A percentile compares a stretch with the other conserved stretches of the same genome.
Evolutionary conservation across 441 rosid species (phyloP).

Genomic region (Mallotus japonicus): DNA sequence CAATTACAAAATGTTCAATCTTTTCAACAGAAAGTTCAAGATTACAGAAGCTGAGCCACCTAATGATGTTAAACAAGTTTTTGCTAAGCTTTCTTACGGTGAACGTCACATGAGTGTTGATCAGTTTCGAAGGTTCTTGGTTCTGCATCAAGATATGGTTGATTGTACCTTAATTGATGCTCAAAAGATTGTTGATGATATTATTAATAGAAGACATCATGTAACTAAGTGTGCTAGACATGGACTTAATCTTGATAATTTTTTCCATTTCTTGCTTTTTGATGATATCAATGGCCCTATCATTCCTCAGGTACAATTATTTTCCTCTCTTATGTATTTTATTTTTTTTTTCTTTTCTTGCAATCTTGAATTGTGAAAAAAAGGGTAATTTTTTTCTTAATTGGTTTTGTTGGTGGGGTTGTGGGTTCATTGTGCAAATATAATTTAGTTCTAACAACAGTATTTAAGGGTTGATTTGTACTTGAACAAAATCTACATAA

Average conservation of each 20-base stretch:
- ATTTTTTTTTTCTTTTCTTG: too few relatives aligned
- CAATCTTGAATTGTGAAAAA: not conserved
- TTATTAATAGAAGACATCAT: conserved; percentile 45
- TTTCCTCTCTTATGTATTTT: not conserved
- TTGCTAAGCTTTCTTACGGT: conserved; percentile 49
- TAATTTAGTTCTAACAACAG: not conserved
- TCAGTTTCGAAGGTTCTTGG: conserved; percentile 61
- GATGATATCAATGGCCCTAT: conserved; percentile 54
- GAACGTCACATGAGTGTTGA: conserved; percentile 51
- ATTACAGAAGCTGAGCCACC: conserved; percentile 65
- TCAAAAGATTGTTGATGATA: conserved; percentile 50
- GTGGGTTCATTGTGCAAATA: not conserved
- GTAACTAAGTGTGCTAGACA: conserved; percentile 32
- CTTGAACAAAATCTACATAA: not conserved
- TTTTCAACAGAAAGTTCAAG: conserved; percentile 63
- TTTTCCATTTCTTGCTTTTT: conserved; percentile 68
- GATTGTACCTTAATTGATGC: conserved; percentile 57
- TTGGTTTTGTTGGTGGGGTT: not conserved
- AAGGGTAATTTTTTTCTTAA: not conserved
- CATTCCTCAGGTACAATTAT: conserved; percentile 39
- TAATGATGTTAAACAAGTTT: conserved; percentile 49
- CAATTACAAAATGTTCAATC: conserved; percentile 64
- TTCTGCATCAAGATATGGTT: conserved; percentile 52
- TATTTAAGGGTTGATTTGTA: not conserved
- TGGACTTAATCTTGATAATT: conserved; percentile 61